Evolutionary conservation across 2,329 filamentous ascomycete genomes (phyloP), one percentile per base, ranked within the genome.

Genomic region (Ampelomyces quisqualis): DNA sequence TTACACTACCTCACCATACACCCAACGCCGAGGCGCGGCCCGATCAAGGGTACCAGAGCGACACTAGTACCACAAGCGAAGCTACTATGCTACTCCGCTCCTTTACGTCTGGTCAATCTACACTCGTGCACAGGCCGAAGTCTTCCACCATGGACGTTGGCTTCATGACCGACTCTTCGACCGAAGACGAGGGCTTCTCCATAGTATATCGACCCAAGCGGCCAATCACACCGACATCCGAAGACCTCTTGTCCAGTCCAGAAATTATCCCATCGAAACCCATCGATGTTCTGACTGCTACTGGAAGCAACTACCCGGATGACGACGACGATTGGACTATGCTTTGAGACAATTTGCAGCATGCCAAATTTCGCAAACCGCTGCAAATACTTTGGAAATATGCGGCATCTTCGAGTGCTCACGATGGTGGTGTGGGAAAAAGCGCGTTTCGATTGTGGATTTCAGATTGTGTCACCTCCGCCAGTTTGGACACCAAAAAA

Each of bases 131-230:
- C 31, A 42, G 51, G 20, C 40, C 43, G 18, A 47, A 40, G 22
- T 31, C 15, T 14, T 18, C 14, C 10, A 21, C 20, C 11, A 28
- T 35, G 18, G 39, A 35, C 6, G 45, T 37, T 7, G 21, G 38
- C 17, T 20, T 21, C n/a, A 17, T 40, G 2, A 26, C 29, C 13
- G 47, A 51, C 2, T 49, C 43, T 8, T 54, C 51, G 3, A 48
- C 50, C 24, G 56, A 58, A 22, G 57, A 61, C 14, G 43, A 53
- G 6, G 60, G 55, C 19, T 63, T 56, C 37, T 47, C 50, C 1
- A 20, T 62, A 10, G 51, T 63, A 4, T 46, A 48, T 34, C 46
- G 49, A 13, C 57, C 57, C 14, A 53, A 49, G 14, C 10, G 27
- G 2, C 21, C 19, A 7, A 14, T 11, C 1, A 11, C 8, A 10